Evolutionary conservation across 371 early-diverging fungal genomes (phyloP), one percentile per base, ranked within the genome.

Genomic region (Lichtheimia corymbifera): DNA sequence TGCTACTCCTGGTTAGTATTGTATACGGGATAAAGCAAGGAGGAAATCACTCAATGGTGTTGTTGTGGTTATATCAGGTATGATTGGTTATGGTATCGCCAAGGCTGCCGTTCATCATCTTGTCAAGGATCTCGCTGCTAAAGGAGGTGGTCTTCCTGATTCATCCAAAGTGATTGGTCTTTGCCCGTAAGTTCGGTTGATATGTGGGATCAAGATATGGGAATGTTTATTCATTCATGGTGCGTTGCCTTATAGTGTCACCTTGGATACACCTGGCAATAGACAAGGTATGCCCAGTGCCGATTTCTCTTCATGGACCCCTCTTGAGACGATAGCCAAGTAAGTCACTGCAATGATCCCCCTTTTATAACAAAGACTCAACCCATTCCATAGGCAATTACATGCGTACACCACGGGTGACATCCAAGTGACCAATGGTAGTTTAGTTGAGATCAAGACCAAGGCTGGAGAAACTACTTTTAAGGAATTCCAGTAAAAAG

Each of bases 71-170:
- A 27, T 50, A 17, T 25, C 49, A 62, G 88, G 87, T 44, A 93
- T 91, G 94, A 85, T 95, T 65, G 95, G 91, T n/a, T 97, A 98
- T 71, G 98, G 98, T 43, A 70, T 95, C 67, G 93, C 96, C 61
- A 98, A 98, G 74, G 93, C 96, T 5, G 89, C 93, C 7, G 95
- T 96, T 24, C 96, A 97, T 71, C 97, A 98, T 54, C 77, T 97
- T 68, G 89, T 92, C 0, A 73, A 85, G 40, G 91, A 91, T 62
- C 73, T 93, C 45, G 91, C 95, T 41, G 84, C 83, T 14, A 70
- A 79, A 12, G 85, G 81, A 28, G 80, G 88, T 59, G 98, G 97
- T 1, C 72, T 98, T 45, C 95, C 95, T 20, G 66, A 75, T 4
- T 81, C 75, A 20, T 85, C 87, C 45, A 84, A 84, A 40, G 92